These are phyloP conservation scores for Chlorophyllum brunneum DNA, from an alignment of 768 basidiomycete genomes.

Conservation along the genomic window DNA sequence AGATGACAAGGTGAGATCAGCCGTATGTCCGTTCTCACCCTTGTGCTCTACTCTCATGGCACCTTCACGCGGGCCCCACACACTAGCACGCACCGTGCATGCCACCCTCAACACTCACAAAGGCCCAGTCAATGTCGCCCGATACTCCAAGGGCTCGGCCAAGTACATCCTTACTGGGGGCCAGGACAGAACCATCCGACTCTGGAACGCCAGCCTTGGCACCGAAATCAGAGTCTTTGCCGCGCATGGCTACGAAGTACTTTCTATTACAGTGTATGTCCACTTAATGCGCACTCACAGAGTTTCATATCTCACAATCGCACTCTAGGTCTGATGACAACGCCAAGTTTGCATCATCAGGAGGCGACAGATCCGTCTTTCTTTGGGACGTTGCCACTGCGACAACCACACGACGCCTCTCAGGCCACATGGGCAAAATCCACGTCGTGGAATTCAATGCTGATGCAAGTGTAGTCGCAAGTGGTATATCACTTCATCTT, in stretches of 20 bases:
- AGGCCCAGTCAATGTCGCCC: conserved; percentile 87
- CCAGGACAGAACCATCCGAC: conserved; percentile 81
- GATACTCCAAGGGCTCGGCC: conserved; percentile 84
- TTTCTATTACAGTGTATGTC: conserved; percentile 84
- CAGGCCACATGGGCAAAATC: conserved; percentile 90
- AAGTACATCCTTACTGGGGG: conserved; percentile 94
- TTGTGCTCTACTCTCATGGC: conserved; percentile 34
- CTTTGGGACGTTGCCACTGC: conserved; percentile 95
- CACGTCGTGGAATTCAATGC: conserved; percentile 87
- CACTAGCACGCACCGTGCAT: conserved; percentile 60
- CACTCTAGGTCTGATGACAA: conserved; percentile 81
- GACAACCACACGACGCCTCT: conserved; percentile 73
- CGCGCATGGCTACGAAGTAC: conserved; percentile 94
- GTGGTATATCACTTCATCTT: conserved; percentile 48
- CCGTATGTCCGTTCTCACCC: conserved; percentile 8
- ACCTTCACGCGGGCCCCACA: conserved; percentile 47
- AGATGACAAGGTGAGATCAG: conserved; percentile 7
- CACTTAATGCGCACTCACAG: neutral
- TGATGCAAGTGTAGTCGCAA: conserved; percentile 83
- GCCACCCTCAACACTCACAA: conserved; percentile 62
- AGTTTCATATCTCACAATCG: neutral
- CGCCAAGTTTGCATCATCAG: conserved; percentile 88
- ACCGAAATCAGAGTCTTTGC: conserved; percentile 88
- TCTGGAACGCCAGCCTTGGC: conserved; percentile 88
- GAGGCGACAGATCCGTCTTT: conserved; percentile 91